Conservation (phyloP, 805 yeast genomes). For the Pichia occidentalis region DNA sequence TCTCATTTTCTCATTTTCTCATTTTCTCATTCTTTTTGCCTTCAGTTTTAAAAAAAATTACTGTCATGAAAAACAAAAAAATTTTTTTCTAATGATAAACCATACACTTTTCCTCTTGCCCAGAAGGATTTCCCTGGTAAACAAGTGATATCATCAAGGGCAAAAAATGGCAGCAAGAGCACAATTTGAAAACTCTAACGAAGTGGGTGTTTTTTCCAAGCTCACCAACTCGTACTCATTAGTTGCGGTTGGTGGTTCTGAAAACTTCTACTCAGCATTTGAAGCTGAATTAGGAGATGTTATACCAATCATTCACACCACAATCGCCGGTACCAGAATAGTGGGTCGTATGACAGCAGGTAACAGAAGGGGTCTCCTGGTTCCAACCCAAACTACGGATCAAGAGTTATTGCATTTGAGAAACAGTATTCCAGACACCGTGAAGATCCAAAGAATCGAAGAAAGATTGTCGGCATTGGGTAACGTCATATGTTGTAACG, state of each 20-base stretch:
- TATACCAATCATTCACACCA: conserved; percentile 92
- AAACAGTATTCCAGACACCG: conserved; percentile 91
- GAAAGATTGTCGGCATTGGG: conserved; percentile 96
- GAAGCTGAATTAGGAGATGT: conserved; percentile 97
- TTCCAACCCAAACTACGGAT: conserved; percentile 96
- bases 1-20: too few relatives aligned
- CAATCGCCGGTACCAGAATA: conserved; percentile 97
- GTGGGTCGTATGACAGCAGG: conserved; percentile 98
- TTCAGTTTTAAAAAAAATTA: too few relatives aligned
- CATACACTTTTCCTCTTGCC: conserved; percentile 11
- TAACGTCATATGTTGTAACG: conserved; percentile 97
- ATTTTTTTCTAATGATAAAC: too few relatives aligned
- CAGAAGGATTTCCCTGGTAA: too few relatives aligned
- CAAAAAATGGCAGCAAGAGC: conserved; percentile 58
- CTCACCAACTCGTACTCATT: conserved; percentile 93
- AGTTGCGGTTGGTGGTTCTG: conserved; percentile 95
- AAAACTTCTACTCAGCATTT: conserved; percentile 78
- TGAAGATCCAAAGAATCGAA: conserved; percentile 95
- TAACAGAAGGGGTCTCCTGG: conserved; percentile 93
- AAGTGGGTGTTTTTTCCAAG: conserved; percentile 91
- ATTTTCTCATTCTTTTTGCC: too few relatives aligned
- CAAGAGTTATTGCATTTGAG: conserved; percentile 97
- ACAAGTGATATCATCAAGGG: background rate
- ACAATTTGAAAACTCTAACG: conserved; percentile 80
- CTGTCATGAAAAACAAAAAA: too few relatives aligned